Conservation (phyloP, 495 filamentous ascomycete genomes). For the Staphylotrichum longicolle region DNA sequence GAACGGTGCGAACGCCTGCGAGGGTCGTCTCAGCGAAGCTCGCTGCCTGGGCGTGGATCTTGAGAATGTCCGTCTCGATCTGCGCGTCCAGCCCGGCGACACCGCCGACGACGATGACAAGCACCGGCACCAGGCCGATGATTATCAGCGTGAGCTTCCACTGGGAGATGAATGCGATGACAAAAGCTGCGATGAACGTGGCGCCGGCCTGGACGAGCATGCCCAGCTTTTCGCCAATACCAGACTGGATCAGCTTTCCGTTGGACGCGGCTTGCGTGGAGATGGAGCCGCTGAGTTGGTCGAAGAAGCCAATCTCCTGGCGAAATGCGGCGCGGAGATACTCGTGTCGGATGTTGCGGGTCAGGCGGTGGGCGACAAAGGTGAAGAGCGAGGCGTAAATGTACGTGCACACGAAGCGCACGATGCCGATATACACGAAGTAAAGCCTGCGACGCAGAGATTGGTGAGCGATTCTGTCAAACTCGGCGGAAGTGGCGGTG, state of each 20-base stretch:
- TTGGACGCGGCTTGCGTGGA: conserved; percentile 85
- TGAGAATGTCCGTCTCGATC: conserved; percentile 68
- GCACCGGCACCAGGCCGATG: conserved; percentile 66
- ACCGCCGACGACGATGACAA: conserved; percentile 65
- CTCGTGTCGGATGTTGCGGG: conserved; percentile 36
- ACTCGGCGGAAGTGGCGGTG: too few species aligned
- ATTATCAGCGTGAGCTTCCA: conserved; percentile 81
- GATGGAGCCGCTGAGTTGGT: conserved; percentile 81
- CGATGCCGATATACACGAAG: conserved; percentile 56
- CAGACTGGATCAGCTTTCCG: conserved; percentile 78
- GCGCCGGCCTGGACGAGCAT: conserved; percentile 68
- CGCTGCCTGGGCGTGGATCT: conserved; percentile 72
- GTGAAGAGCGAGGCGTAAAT: conserved; percentile 32
- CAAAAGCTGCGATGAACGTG: conserved; percentile 77
- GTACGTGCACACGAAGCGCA: conserved; percentile 48
- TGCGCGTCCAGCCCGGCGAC: conserved; percentile 67
- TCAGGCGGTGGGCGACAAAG: conserved; percentile 27
- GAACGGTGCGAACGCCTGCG: conserved; percentile 81
- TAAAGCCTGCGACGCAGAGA: conserved; percentile 34
- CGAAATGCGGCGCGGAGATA: conserved; percentile 37
- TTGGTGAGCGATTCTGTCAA: too few species aligned
- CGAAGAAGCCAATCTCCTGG: conserved; percentile 72
- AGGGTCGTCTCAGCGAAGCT: conserved; percentile 88
- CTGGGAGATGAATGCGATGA: conserved; percentile 77
- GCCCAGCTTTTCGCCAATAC: conserved; percentile 79